Conservation (phyloP, 2,329 filamentous ascomycete species). For the Aspergillus spinulosporus region DNA sequence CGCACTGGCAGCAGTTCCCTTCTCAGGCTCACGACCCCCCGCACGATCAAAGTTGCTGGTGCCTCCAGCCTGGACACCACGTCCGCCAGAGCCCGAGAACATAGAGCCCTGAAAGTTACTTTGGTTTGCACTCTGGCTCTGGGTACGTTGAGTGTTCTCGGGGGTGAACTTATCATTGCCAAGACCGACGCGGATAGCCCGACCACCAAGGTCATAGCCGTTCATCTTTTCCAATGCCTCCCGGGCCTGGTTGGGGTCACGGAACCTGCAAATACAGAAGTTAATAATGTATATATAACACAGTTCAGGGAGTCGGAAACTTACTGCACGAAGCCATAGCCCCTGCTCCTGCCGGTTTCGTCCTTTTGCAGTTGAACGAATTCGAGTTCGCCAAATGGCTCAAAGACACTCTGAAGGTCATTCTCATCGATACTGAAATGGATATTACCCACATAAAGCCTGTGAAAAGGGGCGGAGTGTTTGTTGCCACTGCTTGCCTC, state of each 20-base stretch:
- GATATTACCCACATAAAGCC: constrained; percentile 98
- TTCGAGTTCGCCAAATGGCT: constrained; percentile 95
- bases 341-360: constrained; percentile 82
- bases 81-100: constrained; percentile 86
- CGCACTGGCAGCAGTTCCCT: constrained; percentile 84
- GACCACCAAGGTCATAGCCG: constrained; percentile 94
- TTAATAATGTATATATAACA: not conserved
- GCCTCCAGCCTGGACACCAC: constrained; percentile 77
- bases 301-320: constrained; percentile 41
- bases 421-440: constrained; percentile 98
- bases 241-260: constrained; percentile 84
- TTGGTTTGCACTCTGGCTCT: constrained; percentile 67
- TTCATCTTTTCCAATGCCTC: constrained; percentile 99
- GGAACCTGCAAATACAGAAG: constrained; percentile 61
- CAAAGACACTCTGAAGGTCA: constrained; percentile 93
- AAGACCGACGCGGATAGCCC: constrained; percentile 96
- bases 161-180: constrained; percentile 99
- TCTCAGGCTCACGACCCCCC: constrained; percentile 83
- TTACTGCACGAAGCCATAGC: constrained; percentile 98
- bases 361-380: constrained; percentile 98
- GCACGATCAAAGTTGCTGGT: constrained; percentile 81
- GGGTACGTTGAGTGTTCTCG: constrained; percentile 92
- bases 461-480: constrained; percentile 91
- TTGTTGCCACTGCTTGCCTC: constrained; percentile 67
- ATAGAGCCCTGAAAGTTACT: constrained; percentile 81